Percentiles rank a stretch among this genome's conserved stretches.
These are phyloP conservation scores for Babesia bovis DNA, from an alignment of 169 alveolate genomes.

Conservation along the genomic window DNA sequence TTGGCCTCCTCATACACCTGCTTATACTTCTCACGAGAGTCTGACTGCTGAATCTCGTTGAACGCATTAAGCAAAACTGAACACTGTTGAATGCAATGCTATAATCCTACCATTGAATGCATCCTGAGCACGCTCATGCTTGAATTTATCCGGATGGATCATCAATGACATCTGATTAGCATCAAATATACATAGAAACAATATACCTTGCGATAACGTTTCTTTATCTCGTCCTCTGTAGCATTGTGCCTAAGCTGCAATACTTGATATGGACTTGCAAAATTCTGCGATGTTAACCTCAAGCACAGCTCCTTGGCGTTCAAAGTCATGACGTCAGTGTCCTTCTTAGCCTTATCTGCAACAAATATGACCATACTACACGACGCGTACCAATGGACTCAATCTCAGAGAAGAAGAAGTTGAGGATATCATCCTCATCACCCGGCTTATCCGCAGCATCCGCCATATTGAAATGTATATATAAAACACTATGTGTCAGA, in stretches of 20 bases:
- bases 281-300: conserved; percentile 60
- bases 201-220: conserved; percentile 50
- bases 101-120: conserved; percentile 80
- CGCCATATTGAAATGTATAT: conserved; percentile 1
- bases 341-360: conserved; percentile 54
- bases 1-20: conserved; percentile 79
- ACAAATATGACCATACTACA: background rate
- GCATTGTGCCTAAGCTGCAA: conserved; percentile 65
- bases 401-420: conserved; percentile 52
- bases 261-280: conserved; percentile 64
- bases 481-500: background rate
- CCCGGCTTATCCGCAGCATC: conserved; percentile 23
- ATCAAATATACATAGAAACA: background rate
- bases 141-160: conserved; percentile 91
- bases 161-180: conserved; percentile 30
- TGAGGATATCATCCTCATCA: conserved; percentile 48
- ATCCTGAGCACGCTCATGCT: conserved; percentile 83
- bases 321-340: conserved; percentile 36
- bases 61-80: conserved; percentile 77
- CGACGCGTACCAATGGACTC: conserved; percentile 39
- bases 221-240: conserved; percentile 64
- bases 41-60: conserved; percentile 80
- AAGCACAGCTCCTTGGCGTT: conserved; percentile 49
- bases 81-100: background rate
- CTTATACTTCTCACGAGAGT: conserved; percentile 76